phyloP scores from a whole-genome alignment of 805 yeast genomes.

The Ogataea methanolica region DNA sequence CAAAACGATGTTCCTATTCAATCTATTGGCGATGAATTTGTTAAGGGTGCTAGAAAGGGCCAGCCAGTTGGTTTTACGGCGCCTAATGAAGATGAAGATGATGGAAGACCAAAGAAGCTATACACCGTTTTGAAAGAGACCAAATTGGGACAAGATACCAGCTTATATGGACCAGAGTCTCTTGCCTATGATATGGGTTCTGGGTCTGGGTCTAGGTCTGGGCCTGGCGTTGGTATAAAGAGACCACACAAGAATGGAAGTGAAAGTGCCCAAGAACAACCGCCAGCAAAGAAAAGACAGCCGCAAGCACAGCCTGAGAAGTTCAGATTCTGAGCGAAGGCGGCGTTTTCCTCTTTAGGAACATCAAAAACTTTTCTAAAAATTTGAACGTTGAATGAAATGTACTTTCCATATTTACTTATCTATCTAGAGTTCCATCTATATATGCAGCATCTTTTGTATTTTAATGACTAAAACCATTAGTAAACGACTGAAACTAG shows the following conservation, averaged over 20 bases:
- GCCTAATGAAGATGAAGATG: constrained; percentile 15
- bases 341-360: too few relatives aligned
- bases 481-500: too few relatives aligned
- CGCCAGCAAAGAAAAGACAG: neutral
- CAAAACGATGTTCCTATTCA: constrained; percentile 26
- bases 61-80: constrained; percentile 4
- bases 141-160: constrained; percentile 16
- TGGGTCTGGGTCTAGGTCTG: too few relatives aligned
- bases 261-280: neutral
- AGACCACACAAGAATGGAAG: neutral
- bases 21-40: constrained; percentile 22
- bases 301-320: neutral
- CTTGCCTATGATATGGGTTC: constrained; percentile 18
- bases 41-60: neutral
- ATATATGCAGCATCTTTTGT: too few relatives aligned
- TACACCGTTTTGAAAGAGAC: constrained; percentile 31
- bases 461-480: too few relatives aligned
- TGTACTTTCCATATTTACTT: too few relatives aligned
- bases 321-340: neutral
- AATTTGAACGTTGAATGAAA: too few relatives aligned
- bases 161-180: constrained; percentile 29
- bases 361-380: too few relatives aligned
- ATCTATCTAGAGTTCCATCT: too few relatives aligned
- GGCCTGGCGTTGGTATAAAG: neutral
- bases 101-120: constrained; percentile 18